Evolutionary conservation across 2,329 filamentous ascomycete genomes (phyloP), one percentile per base, ranked within the genome.

Genomic region (Sporothrix schenckii): DNA sequence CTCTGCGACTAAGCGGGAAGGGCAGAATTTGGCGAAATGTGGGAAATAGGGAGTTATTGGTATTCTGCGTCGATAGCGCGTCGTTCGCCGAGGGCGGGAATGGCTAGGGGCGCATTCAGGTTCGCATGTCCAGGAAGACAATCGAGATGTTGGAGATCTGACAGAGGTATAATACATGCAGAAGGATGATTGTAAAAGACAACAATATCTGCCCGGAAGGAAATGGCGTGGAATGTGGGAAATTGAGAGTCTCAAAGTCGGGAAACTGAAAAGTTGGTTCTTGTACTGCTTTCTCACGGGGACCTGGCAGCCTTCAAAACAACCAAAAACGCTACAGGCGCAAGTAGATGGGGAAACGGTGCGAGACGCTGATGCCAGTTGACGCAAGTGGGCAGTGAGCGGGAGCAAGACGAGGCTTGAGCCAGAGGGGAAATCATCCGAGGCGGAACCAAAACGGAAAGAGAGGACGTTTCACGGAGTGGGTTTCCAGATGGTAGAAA

Each of bases 271-370:
- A 41, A 27, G 39, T 3, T 21, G 61, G 24, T 66, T 27, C 24
- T 52, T 39, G 27, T 39, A 21, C 16, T 30, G n/a, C n/a, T 44
- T 60, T 24, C 21, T 56, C 19, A 34, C 58, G 50, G 41, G 53
- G 44, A 60, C 41, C 30, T 69, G 44, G 50, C n/a, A 49, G 53
- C 60, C 60, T 71, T 30, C 70, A 66, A 52, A 53, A 44, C 69
- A 72, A 65, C 68, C 65, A 72, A 68, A 39, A 65, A 66, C 61
- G 54, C 52, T 68, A 52, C 68, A 16, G 56, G 56, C 49, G 49
- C 70, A 67, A 65, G 65, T 63, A 63, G 27, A 47, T 10, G 27
- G 34, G 21, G 30, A 65, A 61, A 69, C 53, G 41, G 66, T 44
- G 70, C 58, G n/a, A 41, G 49, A 54, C 66, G 27, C 53, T 27